phyloP scores from a whole-genome alignment of 192 early-diverging fungal genomes.

The Spizellomyces sp. region DNA sequence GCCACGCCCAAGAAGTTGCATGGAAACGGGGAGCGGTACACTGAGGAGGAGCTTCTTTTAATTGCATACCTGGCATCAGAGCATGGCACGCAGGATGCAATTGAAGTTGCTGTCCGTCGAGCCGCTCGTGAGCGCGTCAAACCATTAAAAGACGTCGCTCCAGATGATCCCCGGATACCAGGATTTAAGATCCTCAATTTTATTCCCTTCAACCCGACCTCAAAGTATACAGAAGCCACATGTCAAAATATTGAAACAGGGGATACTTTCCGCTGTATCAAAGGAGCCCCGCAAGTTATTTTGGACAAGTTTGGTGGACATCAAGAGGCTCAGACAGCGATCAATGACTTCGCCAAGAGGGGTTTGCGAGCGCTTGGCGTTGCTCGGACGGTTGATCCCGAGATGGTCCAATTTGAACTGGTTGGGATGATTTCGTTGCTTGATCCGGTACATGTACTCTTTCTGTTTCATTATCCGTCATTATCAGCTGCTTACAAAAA shows the following conservation, averaged over 20 bases:
- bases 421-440: constrained; percentile 92
- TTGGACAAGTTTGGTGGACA: constrained; percentile 75
- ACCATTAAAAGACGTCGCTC: constrained; percentile 60
- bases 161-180: constrained; percentile 78
- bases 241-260: constrained; percentile 73
- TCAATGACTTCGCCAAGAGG: constrained; percentile 80
- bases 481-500: constrained; percentile 78
- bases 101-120: constrained; percentile 82
- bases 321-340: constrained; percentile 79
- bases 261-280: constrained; percentile 82
- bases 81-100: constrained; percentile 85
- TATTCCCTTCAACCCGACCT: constrained; percentile 90
- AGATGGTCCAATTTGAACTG: constrained; percentile 73
- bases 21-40: constrained; percentile 37
- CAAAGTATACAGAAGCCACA: constrained; percentile 89
- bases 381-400: constrained; percentile 74
- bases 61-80: constrained; percentile 83
- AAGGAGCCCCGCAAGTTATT: constrained; percentile 94
- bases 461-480: too few relatives aligned
- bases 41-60: constrained; percentile 76
- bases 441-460: too few relatives aligned
- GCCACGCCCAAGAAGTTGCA: constrained; percentile 65
- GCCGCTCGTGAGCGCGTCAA: constrained; percentile 77
- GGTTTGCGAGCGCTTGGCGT: constrained; percentile 93
- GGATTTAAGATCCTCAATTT: constrained; percentile 90